Base-by-base conservation (phyloP, 768 basidiomycete genomes). In the Kwoniella mangroviensis region DNA sequence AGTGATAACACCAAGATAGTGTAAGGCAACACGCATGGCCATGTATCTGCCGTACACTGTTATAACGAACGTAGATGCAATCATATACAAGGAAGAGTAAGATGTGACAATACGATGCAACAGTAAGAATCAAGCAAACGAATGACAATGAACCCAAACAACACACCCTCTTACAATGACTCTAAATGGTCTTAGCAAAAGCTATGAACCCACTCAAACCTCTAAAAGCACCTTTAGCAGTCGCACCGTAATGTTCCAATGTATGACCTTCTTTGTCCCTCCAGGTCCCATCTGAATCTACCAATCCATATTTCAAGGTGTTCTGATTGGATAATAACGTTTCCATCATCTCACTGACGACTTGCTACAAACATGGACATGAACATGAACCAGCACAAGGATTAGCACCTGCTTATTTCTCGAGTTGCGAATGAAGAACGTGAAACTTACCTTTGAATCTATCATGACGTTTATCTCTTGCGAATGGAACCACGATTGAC, bases 401-500 rank as follows among this genome's bases (percentile, higher is more conserved):
- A n/a, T 24, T 17, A 17, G 21, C 49, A 17, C 21, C 15, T 51
- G 49, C 21, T 15, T 17, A 4, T 51, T 19, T 9, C 4, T 17
- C 15, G 21, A 51, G 4, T 51, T 51, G 49, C 15, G 15, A 51
- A 51, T 15, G 21, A 51, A 56, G 42, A 34, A 34, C 34, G 28
- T 7, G 0, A 7, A 67, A 63, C 72, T 68, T 55, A 79, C 81
- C n/a, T 84, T 81, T 24, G 85, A 86, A 78, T 90, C 89, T 55
- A 89, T 84, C 85, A 90, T 86, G 67, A 89, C 82, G 78, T 91
- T 91, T 73, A 88, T 85, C 74, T 91, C 90, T 69, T 89, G 88
- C 53, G 87, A 88, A 80, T 91, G 90, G 84, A 86, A 90, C 89
- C 90, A 91, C 4, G 86, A 87, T 75, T 91, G 90, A 7, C 88